Evolutionary conservation across 768 basidiomycete genomes (phyloP).

Genomic region (Mycena venus): DNA sequence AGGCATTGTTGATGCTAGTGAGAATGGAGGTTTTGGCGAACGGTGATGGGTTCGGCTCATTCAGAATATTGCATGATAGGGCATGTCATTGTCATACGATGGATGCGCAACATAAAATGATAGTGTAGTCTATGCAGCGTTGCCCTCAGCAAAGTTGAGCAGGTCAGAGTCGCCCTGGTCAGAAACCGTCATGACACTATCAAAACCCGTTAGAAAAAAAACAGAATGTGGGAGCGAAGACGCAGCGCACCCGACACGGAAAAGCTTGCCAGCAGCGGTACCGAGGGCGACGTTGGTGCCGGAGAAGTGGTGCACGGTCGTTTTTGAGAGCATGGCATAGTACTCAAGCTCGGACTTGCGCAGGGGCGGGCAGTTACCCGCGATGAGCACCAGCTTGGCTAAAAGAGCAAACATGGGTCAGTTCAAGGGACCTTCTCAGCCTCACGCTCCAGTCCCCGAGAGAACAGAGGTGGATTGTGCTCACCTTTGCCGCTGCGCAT

Average conservation of each 20-base stretch:
- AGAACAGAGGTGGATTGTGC: slow-evolving; percentile 61
- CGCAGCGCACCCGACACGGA: slow-evolving; percentile 88
- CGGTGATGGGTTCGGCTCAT: no score
- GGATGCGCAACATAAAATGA: slow-evolving; percentile 12
- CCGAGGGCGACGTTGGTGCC: slow-evolving; percentile 99
- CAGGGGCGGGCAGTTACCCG: slow-evolving; percentile 98
- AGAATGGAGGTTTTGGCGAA: no score
- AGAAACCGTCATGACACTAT: slow-evolving; percentile 95
- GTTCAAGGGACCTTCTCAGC: slow-evolving; percentile 99
- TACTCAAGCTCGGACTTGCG: slow-evolving; percentile 99
- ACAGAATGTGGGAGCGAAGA: slow-evolving; percentile 32
- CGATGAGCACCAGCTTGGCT: slow-evolving; percentile 99
- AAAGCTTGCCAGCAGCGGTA: slow-evolving; percentile 98
- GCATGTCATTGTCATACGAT: slow-evolving; percentile 30
- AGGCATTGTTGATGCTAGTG: no score
- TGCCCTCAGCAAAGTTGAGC: slow-evolving; percentile 86
- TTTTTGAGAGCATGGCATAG: slow-evolving; percentile 99
- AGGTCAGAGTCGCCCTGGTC: slow-evolving; percentile 98
- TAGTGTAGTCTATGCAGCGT: slow-evolving; percentile 63
- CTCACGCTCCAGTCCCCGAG: slow-evolving; percentile 96
- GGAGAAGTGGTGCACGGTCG: slow-evolving; percentile 96
- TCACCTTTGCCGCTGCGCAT: slow-evolving; percentile 98
- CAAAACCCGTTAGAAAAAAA: slow-evolving; percentile 7
- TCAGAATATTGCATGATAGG: slow-evolving; percentile 10
- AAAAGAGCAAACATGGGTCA: slow-evolving; percentile 57